These are phyloP conservation scores for Calvatia gigantea DNA, from an alignment of 768 basidiomycete genomes.

Conservation along the genomic window DNA sequence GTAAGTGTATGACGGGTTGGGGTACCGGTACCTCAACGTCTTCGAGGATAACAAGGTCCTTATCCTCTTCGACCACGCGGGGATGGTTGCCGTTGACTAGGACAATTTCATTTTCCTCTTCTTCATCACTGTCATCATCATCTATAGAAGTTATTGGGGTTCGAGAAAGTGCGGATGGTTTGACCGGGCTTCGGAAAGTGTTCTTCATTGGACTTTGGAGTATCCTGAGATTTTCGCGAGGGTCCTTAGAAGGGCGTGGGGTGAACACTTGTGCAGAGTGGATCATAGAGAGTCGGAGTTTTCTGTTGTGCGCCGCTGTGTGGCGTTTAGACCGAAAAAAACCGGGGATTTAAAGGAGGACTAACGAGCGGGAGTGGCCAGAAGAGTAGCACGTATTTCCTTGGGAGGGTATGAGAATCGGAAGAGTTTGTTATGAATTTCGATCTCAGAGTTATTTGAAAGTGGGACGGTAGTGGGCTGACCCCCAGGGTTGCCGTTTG, in stretches of 20 bases:
- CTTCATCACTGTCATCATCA: conserved; percentile 27
- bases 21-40: conserved; percentile 40
- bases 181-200: conserved; percentile 29
- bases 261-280: conserved; percentile 71
- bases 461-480: conserved; percentile 58
- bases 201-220: conserved; percentile 56
- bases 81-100: conserved; percentile 66
- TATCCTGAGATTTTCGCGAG: conserved; percentile 59
- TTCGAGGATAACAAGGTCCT: conserved; percentile 70
- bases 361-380: conserved; percentile 47
- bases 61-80: conserved; percentile 65
- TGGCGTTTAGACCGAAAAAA: conserved; percentile 4
- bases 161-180: conserved; percentile 21
- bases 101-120: conserved; percentile 48
- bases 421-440: conserved; percentile 68
- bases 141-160: conserved; percentile 16
- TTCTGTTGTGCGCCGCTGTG: conserved; percentile 33
- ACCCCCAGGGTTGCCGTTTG: conserved; percentile 26
- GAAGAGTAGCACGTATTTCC: conserved; percentile 51
- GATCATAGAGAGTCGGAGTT: conserved; percentile 73
- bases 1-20: conserved; percentile 16
- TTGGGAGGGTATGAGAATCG: conserved; percentile 76
- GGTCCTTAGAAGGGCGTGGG: conserved; percentile 56
- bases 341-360: conserved; percentile 16
- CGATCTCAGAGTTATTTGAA: conserved; percentile 60